A percentile compares a stretch with the other conserved stretches of the same genome.
phyloP scores from a whole-genome alignment of 2,329 filamentous ascomycete genomes.

The Calonectria leucothoes region DNA sequence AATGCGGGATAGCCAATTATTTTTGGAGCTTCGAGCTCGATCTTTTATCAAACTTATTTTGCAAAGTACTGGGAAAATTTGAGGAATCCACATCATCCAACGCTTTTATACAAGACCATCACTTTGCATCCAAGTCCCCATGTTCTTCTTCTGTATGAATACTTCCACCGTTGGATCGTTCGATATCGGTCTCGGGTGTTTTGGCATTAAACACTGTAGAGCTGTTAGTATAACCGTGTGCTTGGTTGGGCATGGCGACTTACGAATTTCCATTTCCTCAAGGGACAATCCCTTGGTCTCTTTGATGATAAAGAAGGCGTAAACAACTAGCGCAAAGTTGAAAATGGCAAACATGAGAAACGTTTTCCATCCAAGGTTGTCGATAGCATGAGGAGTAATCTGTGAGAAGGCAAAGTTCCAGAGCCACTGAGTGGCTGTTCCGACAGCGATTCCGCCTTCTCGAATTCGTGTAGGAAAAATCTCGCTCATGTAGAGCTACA shows the following conservation, averaged over 20 bases:
- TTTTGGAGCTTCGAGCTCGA: not conserved
- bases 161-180: conserved; percentile 10
- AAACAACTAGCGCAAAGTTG: conserved; percentile 57
- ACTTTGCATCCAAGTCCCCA: not conserved
- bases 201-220: conserved; percentile 37
- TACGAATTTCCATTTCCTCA: conserved; percentile 42
- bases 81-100: not conserved
- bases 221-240: not conserved
- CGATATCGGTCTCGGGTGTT: conserved; percentile 25
- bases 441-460: conserved; percentile 61
- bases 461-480: conserved; percentile 65
- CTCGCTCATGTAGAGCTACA: conserved; percentile 57
- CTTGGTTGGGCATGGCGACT: not conserved
- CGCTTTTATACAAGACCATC: not conserved
- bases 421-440: conserved; percentile 62
- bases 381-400: conserved; percentile 59
- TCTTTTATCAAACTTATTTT: too few relatives aligned
- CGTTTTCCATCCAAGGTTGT: conserved; percentile 58
- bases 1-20: not conserved
- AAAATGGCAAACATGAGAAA: conserved; percentile 63
- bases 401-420: conserved; percentile 63
- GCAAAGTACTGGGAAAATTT: not conserved
- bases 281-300: conserved; percentile 46
- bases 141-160: conserved; percentile 19
- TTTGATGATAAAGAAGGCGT: conserved; percentile 56